Conservation (phyloP, 768 basidiomycete genomes). For the Mycena indigotica region DNA sequence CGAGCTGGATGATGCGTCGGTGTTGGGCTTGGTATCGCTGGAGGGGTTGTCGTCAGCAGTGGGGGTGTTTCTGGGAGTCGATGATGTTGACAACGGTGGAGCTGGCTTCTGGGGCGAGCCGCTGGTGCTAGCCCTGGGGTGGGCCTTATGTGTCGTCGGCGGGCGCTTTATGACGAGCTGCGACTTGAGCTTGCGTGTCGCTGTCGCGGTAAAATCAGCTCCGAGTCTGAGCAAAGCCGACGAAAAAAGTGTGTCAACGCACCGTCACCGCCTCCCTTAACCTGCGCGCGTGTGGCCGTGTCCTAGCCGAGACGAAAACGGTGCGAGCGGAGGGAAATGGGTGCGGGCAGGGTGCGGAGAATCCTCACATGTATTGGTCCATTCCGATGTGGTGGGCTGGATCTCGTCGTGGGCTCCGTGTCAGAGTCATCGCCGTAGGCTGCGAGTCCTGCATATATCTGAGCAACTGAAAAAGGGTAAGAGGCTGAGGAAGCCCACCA, state of each 20-base stretch:
- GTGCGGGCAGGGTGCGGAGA: constrained; percentile 39
- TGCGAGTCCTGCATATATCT: constrained; percentile 48
- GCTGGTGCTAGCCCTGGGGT: constrained; percentile 1
- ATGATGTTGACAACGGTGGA: constrained; percentile 9
- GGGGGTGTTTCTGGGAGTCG: constrained; percentile 15
- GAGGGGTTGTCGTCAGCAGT: constrained; percentile 3
- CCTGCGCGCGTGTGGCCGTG: constrained; percentile 46
- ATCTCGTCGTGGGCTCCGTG: constrained; percentile 56
- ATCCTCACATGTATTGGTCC: constrained; percentile 64
- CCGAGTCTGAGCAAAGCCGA: constrained; percentile 18
- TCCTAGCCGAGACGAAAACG: constrained; percentile 67
- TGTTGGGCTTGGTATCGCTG: constrained; percentile 12
- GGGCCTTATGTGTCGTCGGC: neutral
- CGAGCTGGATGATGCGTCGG: constrained; percentile 25
- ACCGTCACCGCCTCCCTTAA: constrained; percentile 46
- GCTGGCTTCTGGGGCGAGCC: constrained; percentile 1
- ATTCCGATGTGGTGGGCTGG: constrained; percentile 31
- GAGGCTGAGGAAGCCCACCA: constrained; percentile 14
- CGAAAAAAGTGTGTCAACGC: constrained; percentile 21
- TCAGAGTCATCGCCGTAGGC: constrained; percentile 68
- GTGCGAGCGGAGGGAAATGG: constrained; percentile 70
- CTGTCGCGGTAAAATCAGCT: constrained; percentile 19
- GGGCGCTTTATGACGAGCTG: constrained; percentile 5
- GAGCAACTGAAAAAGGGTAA: neutral
- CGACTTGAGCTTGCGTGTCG: constrained; percentile 2